phyloP scores from a whole-genome alignment of 306 rosid genomes.

The Phaseolus lunatus region DNA sequence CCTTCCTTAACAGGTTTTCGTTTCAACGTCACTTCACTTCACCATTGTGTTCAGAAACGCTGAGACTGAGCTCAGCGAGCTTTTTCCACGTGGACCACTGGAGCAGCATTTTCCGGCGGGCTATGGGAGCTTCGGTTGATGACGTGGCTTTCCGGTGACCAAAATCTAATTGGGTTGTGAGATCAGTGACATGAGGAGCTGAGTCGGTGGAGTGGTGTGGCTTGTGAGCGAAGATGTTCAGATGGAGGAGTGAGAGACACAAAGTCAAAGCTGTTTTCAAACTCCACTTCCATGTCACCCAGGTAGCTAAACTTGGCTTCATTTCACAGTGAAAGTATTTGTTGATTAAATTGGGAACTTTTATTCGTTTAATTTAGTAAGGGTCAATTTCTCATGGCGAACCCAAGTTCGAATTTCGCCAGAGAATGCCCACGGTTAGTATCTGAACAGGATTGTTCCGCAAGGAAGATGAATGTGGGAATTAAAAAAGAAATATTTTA shows the following conservation, averaged over 20 bases:
- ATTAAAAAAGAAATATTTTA: not conserved
- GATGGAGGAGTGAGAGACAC: conserved; percentile 93
- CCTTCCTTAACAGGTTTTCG: not conserved
- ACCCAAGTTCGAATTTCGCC: not conserved
- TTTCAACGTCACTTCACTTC: conserved; percentile 24
- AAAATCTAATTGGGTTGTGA: conserved; percentile 28
- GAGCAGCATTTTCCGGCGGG: conserved; percentile 42
- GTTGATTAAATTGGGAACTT: not conserved
- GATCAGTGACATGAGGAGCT: conserved; percentile 38
- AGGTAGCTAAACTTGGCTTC: conserved; percentile 54
- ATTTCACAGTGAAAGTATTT: not conserved
- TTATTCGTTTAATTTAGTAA: not conserved
- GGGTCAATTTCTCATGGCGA: not conserved
- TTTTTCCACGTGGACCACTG: conserved; percentile 36
- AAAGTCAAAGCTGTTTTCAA: conserved; percentile 83
- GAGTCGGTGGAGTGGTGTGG: conserved; percentile 15
- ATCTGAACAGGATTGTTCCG: not conserved
- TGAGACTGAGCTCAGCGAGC: not conserved
- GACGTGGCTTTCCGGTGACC: conserved; percentile 39
- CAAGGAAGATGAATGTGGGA: not conserved
- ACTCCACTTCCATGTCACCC: conserved; percentile 83
- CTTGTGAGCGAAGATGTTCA: conserved; percentile 67
- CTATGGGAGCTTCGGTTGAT: conserved; percentile 40
- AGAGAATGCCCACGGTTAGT: not conserved
- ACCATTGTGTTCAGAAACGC: conserved; percentile 9